Percentiles rank a stretch among this genome's conserved stretches.
Conservation (phyloP, 805 yeast genomes). For the Wickerhamiella lipophila region DNA sequence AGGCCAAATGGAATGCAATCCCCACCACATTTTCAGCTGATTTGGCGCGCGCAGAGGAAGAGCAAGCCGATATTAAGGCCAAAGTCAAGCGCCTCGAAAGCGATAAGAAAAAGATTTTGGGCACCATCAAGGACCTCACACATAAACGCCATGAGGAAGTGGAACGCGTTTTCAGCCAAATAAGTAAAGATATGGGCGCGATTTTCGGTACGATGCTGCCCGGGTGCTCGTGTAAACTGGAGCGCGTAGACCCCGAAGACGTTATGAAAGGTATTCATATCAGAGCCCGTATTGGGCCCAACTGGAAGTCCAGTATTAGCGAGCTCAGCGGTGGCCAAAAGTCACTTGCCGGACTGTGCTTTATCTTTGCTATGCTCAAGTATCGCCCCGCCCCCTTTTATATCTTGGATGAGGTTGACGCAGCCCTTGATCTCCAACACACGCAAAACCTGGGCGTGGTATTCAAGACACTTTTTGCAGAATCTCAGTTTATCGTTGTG, state of each 20-base stretch:
- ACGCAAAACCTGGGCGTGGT: slow-evolving; percentile 96
- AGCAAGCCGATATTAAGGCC: slow-evolving; percentile 57
- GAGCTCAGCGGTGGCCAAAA: slow-evolving; percentile 97
- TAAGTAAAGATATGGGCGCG: slow-evolving; percentile 76
- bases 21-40: not conserved
- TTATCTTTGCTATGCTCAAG: slow-evolving; percentile 82
- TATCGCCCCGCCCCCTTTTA: slow-evolving; percentile 99
- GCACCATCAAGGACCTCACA: slow-evolving; percentile 70
- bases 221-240: slow-evolving; percentile 78
- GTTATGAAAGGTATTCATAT: slow-evolving; percentile 86
- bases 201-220: slow-evolving; percentile 83
- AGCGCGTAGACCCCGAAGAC: slow-evolving; percentile 65
- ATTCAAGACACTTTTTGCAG: slow-evolving; percentile 87
- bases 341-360: slow-evolving; percentile 81
- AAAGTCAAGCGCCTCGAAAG: slow-evolving; percentile 81
- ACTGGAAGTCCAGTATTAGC: slow-evolving; percentile 92
- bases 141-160: slow-evolving; percentile 75
- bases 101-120: slow-evolving; percentile 80
- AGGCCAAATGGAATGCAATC: slow-evolving; percentile 14
- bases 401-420: slow-evolving; percentile 94
- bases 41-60: slow-evolving; percentile 44
- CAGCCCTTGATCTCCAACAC: slow-evolving; percentile 92
- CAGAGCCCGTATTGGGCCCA: slow-evolving; percentile 74
- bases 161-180: slow-evolving; percentile 73
- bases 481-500: slow-evolving; percentile 92